Conservation (phyloP, 225 moss, liverwort and hornwort species). For the Neckera pumila region DNA sequence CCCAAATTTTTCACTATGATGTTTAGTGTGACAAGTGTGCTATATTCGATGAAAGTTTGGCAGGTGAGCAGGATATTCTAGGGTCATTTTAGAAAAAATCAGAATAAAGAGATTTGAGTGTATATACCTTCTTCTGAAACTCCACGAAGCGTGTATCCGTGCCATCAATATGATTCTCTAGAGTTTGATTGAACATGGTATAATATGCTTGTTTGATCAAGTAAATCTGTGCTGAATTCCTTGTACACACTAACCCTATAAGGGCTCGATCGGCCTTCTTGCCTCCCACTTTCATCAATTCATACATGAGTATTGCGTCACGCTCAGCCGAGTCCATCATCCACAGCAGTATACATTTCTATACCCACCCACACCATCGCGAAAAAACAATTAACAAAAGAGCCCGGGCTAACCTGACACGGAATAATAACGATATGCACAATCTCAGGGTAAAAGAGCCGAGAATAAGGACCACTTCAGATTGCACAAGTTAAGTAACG, state of each 20-base stretch:
- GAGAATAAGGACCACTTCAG: neutral
- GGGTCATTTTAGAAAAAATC: neutral
- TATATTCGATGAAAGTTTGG: neutral
- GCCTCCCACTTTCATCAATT: slow-evolving; percentile 36
- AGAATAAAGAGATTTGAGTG: neutral
- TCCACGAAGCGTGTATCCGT: slow-evolving; percentile 26
- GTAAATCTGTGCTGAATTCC: slow-evolving; percentile 40
- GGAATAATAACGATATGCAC: neutral
- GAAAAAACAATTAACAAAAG: neutral
- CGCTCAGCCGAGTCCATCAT: slow-evolving; percentile 59
- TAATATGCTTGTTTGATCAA: slow-evolving; percentile 59
- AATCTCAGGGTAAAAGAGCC: neutral
- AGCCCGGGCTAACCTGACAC: neutral
- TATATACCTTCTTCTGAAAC: slow-evolving; percentile 27
- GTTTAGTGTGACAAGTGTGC: neutral
- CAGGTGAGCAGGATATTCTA: neutral
- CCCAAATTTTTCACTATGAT: neutral
- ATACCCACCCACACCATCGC: neutral
- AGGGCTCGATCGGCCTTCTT: slow-evolving; percentile 42
- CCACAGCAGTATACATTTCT: slow-evolving; percentile 57
- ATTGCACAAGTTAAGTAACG: neutral
- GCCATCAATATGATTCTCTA: slow-evolving; percentile 55
- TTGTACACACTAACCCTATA: slow-evolving; percentile 41
- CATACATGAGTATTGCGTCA: slow-evolving; percentile 44
- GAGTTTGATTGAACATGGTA: slow-evolving; percentile 45